phyloP scores from a whole-genome alignment of 164 flowering plant species.

The Aristolochia fimbriata region DNA sequence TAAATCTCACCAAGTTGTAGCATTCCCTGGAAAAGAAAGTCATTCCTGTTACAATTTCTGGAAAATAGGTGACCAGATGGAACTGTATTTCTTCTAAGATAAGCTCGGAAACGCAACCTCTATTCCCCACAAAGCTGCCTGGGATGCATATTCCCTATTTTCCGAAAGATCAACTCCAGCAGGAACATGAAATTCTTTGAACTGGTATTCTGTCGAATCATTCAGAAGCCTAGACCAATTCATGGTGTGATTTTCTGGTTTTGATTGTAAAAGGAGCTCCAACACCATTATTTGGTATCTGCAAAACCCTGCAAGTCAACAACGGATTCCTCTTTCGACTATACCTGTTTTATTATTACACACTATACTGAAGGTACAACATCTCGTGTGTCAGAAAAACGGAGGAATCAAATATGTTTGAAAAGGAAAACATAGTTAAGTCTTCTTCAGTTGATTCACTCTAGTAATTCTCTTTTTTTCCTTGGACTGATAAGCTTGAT shows the following conservation, averaged over 20 bases:
- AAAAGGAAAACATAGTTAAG: too few relatives aligned
- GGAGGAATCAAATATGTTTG: too few relatives aligned
- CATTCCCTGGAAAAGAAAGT: conserved; percentile 56
- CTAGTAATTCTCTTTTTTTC: too few relatives aligned
- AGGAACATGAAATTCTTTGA: conserved; percentile 69
- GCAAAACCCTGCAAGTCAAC: conserved; percentile 9
- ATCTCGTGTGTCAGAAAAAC: too few relatives aligned
- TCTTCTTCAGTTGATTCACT: too few relatives aligned
- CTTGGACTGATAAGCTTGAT: too few relatives aligned
- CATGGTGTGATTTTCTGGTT: conserved; percentile 23
- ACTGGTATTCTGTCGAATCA: conserved; percentile 33
- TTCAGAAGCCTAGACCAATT: conserved; percentile 28
- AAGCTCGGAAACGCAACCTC: conserved; percentile 45
- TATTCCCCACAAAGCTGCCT: conserved; percentile 97
- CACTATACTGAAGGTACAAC: not conserved
- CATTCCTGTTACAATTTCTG: not conserved
- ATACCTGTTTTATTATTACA: not conserved
- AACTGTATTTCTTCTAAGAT: not conserved
- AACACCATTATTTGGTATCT: conserved; percentile 76
- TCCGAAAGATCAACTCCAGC: conserved; percentile 64
- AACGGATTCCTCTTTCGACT: too few relatives aligned
- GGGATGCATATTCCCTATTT: conserved; percentile 75
- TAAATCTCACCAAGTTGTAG: conserved; percentile 90
- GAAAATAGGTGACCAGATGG: not conserved
- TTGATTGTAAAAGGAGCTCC: conserved; percentile 59